Conservation (phyloP, 2,329 filamentous ascomycete species). For the Coniochaeta sp. region DNA sequence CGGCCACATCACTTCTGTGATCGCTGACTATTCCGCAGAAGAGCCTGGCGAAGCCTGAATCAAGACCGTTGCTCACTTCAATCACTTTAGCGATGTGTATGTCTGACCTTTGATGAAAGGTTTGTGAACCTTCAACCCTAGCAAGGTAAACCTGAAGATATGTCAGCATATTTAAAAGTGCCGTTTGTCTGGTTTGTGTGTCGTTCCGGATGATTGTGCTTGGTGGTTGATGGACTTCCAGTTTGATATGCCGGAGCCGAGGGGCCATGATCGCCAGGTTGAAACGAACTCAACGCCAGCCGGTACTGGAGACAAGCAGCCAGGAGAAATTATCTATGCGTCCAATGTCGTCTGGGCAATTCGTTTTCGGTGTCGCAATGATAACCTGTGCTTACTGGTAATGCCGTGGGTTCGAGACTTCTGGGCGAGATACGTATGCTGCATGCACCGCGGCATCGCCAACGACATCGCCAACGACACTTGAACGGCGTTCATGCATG, state of each 20-base stretch:
- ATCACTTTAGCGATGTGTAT: too few relatives aligned
- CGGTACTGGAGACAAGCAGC: background rate
- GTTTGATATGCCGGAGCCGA: background rate
- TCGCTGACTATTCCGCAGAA: background rate
- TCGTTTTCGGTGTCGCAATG: background rate
- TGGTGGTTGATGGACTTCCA: background rate
- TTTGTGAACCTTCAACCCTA: too few relatives aligned
- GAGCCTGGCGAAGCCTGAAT: too few relatives aligned
- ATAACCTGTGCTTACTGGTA: background rate
- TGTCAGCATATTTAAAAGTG: background rate
- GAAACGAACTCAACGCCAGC: background rate
- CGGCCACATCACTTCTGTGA: background rate
- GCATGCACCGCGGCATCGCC: background rate
- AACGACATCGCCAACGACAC: background rate
- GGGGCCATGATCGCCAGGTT: background rate
- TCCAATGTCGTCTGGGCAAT: background rate
- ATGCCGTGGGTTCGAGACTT: background rate
- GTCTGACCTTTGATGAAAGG: too few relatives aligned
- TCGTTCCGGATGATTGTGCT: background rate
- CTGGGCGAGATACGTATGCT: background rate
- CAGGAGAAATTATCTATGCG: background rate
- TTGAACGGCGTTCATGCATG: background rate
- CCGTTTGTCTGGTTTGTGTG: background rate
- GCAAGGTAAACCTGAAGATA: background rate
- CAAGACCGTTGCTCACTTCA: too few relatives aligned